Percentiles rank a stretch among this genome's conserved stretches.
These are phyloP conservation scores for Colletotrichum eleusines DNA, from an alignment of 2,329 filamentous ascomycete species.

Conservation along the genomic window DNA sequence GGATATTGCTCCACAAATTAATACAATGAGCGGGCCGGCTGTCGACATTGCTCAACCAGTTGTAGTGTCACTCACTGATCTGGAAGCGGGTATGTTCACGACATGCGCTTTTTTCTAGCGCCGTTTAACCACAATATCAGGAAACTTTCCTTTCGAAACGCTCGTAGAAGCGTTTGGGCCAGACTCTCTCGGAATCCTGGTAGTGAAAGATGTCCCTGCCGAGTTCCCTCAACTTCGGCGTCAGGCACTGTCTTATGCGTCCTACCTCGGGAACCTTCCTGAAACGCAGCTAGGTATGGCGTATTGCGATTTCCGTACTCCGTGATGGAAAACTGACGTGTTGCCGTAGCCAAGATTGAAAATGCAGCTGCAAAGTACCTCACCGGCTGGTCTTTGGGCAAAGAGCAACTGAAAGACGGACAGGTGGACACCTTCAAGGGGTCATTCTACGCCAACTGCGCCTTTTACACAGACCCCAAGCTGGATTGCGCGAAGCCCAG, in stretches of 20 bases:
- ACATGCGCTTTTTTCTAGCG: rapidly evolving
- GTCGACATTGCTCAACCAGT: constrained; percentile 65
- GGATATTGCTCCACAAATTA: neutral
- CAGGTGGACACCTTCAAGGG: constrained; percentile 84
- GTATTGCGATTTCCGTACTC: neutral
- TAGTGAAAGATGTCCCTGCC: constrained; percentile 85
- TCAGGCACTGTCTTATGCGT: constrained; percentile 84
- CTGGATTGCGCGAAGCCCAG: constrained; percentile 73
- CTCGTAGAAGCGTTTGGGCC: constrained; percentile 88
- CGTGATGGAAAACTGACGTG: constrained; percentile 28
- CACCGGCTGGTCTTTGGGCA: constrained; percentile 83
- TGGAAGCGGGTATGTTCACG: constrained; percentile 63
- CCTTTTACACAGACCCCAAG: constrained; percentile 75
- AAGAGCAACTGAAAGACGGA: constrained; percentile 83
- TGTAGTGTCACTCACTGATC: constrained; percentile 70
- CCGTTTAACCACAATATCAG: constrained; percentile 53
- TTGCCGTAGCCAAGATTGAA: constrained; percentile 63
- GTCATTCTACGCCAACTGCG: constrained; percentile 86
- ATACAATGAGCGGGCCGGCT: neutral
- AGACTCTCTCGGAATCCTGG: constrained; percentile 87
- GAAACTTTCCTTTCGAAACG: constrained; percentile 74
- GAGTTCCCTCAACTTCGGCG: constrained; percentile 78
- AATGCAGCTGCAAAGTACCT: constrained; percentile 72
- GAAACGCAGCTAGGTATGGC: constrained; percentile 74
- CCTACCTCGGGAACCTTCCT: constrained; percentile 87